These are phyloP conservation scores for Pythium sp. DNA, from an alignment of 352 stramenopile genomes.

Conservation along the genomic window DNA sequence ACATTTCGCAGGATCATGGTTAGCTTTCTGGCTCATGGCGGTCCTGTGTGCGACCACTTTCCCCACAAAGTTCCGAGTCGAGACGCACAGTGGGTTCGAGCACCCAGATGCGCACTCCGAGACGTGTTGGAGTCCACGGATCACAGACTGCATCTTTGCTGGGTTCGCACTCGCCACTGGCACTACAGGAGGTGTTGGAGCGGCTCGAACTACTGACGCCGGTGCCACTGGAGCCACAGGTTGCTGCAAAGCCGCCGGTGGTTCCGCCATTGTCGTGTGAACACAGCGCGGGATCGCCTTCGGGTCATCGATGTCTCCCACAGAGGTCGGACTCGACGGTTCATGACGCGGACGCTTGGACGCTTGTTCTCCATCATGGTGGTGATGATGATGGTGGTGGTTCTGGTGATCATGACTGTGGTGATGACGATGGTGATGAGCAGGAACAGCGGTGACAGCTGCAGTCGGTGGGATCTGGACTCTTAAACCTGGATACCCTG, in stretches of 20 bases:
- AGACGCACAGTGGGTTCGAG: constrained; percentile 49
- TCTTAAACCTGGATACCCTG: constrained; percentile 1
- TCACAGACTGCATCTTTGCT: constrained; percentile 57
- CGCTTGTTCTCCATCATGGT: constrained; percentile 5
- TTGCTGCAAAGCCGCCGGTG: constrained; percentile 7
- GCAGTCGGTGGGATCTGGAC: constrained; percentile 13
- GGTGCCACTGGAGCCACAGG: not conserved
- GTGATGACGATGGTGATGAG: not conserved
- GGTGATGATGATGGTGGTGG: constrained; percentile 12
- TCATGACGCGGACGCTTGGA: constrained; percentile 36
- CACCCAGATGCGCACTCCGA: constrained; percentile 37
- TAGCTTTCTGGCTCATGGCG: constrained; percentile 19
- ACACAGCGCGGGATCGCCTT: constrained; percentile 18
- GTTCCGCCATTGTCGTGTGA: constrained; percentile 15
- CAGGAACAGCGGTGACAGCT: constrained; percentile 8
- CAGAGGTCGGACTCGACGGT: constrained; percentile 41
- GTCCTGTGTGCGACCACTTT: constrained; percentile 44
- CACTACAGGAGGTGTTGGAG: constrained; percentile 11
- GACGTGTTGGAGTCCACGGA: constrained; percentile 50
- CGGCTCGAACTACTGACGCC: not conserved
- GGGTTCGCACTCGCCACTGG: constrained; percentile 22
- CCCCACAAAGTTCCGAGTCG: constrained; percentile 48
- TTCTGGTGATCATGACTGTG: constrained; percentile 14
- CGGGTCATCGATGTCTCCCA: constrained; percentile 34
- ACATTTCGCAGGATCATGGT: constrained; percentile 34